phyloP scores from a whole-genome alignment of 1,284 basidiomycete genomes.

The Dichomitus squalens region DNA sequence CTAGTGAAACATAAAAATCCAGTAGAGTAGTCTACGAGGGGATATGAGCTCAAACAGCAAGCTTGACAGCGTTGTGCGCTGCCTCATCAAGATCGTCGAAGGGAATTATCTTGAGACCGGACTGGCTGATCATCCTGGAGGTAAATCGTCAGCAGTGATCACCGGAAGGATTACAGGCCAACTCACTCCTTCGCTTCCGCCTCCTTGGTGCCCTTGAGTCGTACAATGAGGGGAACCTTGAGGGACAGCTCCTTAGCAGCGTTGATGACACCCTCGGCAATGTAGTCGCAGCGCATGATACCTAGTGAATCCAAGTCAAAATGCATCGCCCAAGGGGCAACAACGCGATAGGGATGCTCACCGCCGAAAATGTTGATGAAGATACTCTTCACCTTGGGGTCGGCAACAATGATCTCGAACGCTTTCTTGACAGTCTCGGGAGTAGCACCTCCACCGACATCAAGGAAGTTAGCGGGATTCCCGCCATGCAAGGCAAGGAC shows the following conservation, averaged over 20 bases:
- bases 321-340: neutral
- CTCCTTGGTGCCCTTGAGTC: conserved; percentile 97
- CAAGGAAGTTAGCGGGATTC: conserved; percentile 97
- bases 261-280: conserved; percentile 97
- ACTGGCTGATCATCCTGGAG: conserved; percentile 85
- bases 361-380: conserved; percentile 98
- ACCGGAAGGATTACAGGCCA: neutral
- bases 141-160: neutral
- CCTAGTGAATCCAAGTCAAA: conserved; percentile 41
- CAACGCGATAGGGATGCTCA: conserved; percentile 22
- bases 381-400: conserved; percentile 95
- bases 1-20: conserved; percentile 18
- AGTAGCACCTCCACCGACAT: conserved; percentile 97
- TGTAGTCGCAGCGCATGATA: conserved; percentile 99
- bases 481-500: conserved; percentile 95
- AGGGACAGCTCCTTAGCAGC: conserved; percentile 92
- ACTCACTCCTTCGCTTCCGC: conserved; percentile 91
- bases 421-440: conserved; percentile 99
- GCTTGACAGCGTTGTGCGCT: conserved; percentile 81
- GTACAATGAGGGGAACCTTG: conserved; percentile 88
- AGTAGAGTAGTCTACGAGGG: conserved; percentile 21
- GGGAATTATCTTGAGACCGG: conserved; percentile 90
- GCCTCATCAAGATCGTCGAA: conserved; percentile 88
- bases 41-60: conserved; percentile 43
- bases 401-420: conserved; percentile 91